A percentile compares a stretch with the other conserved stretches of the same genome.
phyloP scores from a whole-genome alignment of 2,329 filamentous ascomycete species.

The Blastomyces emzantsi region DNA sequence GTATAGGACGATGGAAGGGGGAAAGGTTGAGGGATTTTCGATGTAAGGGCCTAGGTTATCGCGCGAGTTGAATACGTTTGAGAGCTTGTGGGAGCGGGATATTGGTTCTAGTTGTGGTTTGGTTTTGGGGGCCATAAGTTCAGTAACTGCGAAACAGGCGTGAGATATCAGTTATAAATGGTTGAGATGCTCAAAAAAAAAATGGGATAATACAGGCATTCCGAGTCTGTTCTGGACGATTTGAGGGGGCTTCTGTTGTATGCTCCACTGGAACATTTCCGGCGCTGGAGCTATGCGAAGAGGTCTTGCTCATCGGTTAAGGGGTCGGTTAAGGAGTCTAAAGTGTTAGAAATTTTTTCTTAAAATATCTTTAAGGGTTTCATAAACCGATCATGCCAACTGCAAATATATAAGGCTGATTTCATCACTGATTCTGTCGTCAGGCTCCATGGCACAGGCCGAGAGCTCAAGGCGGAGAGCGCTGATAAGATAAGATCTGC shows the following conservation, averaged over 20 bases:
- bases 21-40: slow-evolving; percentile 51
- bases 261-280: neutral
- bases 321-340: neutral
- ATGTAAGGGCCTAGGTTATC: slow-evolving; percentile 61
- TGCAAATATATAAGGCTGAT: neutral
- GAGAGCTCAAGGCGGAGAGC: neutral
- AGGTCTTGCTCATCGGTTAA: neutral
- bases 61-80: slow-evolving; percentile 39
- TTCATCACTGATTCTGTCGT: neutral
- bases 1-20: slow-evolving; percentile 53
- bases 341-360: neutral
- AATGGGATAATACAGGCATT: slow-evolving; percentile 9
- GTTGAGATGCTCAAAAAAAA: slow-evolving; percentile 1
- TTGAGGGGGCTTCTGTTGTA: slow-evolving; percentile 11
- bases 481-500: slow-evolving; percentile 9
- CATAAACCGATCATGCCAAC: neutral
- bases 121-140: slow-evolving; percentile 15
- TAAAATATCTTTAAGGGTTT: neutral
- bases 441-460: neutral
- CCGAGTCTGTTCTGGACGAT: slow-evolving; percentile 17
- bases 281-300: slow-evolving; percentile 2
- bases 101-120: slow-evolving; percentile 12
- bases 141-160: slow-evolving; percentile 12
- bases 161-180: slow-evolving; percentile 8
- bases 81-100: slow-evolving; percentile 3